Evolutionary conservation across 192 early-diverging fungal genomes (phyloP), one percentile per base, ranked within the genome.

Genomic region (Rhizophagus prolifer): DNA sequence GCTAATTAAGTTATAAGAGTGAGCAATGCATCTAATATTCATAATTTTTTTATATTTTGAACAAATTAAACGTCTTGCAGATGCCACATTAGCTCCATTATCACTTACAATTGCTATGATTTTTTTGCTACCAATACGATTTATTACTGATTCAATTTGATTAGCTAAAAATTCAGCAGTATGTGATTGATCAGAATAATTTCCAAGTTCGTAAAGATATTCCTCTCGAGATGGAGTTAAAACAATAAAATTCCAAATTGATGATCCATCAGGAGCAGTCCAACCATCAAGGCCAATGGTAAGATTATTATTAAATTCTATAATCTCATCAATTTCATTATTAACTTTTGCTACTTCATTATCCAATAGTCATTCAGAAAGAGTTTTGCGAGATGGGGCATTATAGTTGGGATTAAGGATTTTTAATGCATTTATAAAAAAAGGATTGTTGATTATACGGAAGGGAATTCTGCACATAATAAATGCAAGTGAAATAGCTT

Each of bases 221-320:
- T 67, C 19, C 31, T 41, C 0, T 66, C 19, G 0, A n/a, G 28
- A 19, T 38, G 31, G 4, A 34, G 34, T 66, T 36, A 38, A 34
- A 67, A 67, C 9, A 38, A 67, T 19, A 38, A 67, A 67, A 19
- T 67, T 67, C 34, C 65, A 67, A 67, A 67, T 67, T 1, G 19
- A 66, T n/a, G 30, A 36, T 19, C 31, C 14, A 66, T 66, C 30
- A n/a, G 64, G 34, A 36, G 16, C 5, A 8, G 7, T 38, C 34
- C 19, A 66, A 31, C 34, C 16, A 67, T 67, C 36, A 67, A 67
- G 65, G 4, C 34, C 36, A 41, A 67, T 67, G 13, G 19, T 41
- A 38, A 67, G 9, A 9, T 67, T 2, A 38, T 8, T 67, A 21
- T 16, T 9, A 30, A 63, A 14, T 9, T 63, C 62, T 63, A 63